These are phyloP conservation scores for Colletotrichum neosansevieriae DNA, from an alignment of 2,329 filamentous ascomycete genomes.

Conservation along the genomic window DNA sequence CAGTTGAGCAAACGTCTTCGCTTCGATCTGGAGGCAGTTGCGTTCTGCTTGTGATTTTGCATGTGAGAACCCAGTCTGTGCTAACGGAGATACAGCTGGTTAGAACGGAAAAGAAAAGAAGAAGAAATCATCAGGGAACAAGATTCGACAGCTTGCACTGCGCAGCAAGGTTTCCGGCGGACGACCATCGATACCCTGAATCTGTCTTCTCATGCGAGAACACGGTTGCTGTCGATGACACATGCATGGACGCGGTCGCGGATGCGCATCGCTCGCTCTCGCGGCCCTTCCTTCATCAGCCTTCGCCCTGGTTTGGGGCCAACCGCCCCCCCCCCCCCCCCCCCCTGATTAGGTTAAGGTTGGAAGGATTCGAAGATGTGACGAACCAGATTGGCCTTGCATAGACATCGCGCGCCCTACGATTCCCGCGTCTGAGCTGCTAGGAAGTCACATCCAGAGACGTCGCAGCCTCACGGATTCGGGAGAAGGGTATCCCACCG, in stretches of 20 bases:
- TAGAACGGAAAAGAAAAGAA: too few species aligned
- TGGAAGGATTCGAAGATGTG: conserved; percentile 1
- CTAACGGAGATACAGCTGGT: neutral
- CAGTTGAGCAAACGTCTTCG: too few species aligned
- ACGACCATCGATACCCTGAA: neutral
- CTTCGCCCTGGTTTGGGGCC: too few species aligned
- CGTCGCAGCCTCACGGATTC: too few species aligned
- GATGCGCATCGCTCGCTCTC: neutral
- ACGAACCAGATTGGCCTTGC: conserved; percentile 5
- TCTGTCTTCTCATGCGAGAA: neutral
- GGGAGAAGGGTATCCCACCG: too few species aligned
- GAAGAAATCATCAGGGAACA: too few species aligned
- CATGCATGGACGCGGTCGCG: neutral
- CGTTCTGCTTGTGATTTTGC: neutral
- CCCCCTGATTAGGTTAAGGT: conserved; percentile 28
- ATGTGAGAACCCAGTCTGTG: conserved; percentile 12
- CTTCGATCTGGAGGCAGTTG: too few species aligned
- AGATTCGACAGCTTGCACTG: too few species aligned
- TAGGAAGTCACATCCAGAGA: too few species aligned
- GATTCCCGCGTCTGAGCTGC: neutral
- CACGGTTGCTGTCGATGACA: neutral
- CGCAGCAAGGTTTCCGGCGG: too few species aligned
- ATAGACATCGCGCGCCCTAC: neutral
- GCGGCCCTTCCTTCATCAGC: too few species aligned
- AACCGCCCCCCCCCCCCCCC: too few species aligned